Base-by-base conservation (phyloP, 148 eudicot genomes). In the Rhododendron simsii region DNA sequence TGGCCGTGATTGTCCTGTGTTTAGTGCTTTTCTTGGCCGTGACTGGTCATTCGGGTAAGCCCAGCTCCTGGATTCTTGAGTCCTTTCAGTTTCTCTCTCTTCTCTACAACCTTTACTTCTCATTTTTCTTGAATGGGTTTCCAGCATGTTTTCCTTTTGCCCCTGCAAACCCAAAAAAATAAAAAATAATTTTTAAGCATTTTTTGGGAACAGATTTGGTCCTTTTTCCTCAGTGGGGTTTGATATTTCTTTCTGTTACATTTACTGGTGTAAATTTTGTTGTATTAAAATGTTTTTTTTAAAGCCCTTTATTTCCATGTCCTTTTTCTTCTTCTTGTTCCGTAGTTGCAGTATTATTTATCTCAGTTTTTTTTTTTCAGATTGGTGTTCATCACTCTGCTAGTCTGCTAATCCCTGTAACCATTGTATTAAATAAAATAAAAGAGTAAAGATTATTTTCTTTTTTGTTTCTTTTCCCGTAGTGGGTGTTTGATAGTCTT, bases 41-140 rank as follows among this genome's bases (percentile, higher is more conserved):
- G 84, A 51, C 86, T 84, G 87, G 87, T 61, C 89, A 84, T n/a
- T 89, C 92, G 65, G 86, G 92, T 91, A 86, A 91, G 87, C 65
- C 65, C 47, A 91, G 81, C 65, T 59, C 45, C 59, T 86, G 65
- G 41, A 74, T 84, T 69, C 3, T 2, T 30, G 15, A 26, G 59
- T 26, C 15, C n/a, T 67, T 35, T 83, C 28, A 2, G 11, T 23
- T 28, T 65, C 51, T 77, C 39, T 73, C 15, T 73, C 18, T 13
- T 33, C 41, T 59, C 26, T 0, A 7, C 23, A 59, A 55, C 20
- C 20, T 59, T 23, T 61, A 8, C 12, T 23, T 63, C 69, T 63
- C 69, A 63, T 63, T 65, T n/a, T 3, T 26, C 26, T 65, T 26
- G 4, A n/a, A 65, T 65, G 73, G 73, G 73, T 65, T 65, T 65